Base-by-base conservation (phyloP, 2,329 filamentous ascomycete species). In the Chaetoscypha palmicola region DNA sequence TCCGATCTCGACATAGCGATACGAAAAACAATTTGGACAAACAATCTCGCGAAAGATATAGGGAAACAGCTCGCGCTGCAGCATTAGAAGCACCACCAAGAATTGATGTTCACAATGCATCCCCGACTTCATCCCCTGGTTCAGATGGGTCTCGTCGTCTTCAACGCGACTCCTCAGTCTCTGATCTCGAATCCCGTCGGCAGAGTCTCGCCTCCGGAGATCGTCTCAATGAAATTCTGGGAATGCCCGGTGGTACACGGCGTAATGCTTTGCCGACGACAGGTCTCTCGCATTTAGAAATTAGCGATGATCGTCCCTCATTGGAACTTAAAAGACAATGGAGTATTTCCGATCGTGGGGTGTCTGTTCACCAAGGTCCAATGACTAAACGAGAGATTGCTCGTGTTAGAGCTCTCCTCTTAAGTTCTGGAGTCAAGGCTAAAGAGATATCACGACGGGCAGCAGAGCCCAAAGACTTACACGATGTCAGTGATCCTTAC, bases 351-450 rank as follows among this genome's bases (percentile, higher is more conserved):
- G 68, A 73, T 41, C 66, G 66, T 40, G 62, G 56, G 22, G 54
- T 60, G 3, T 59, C 64, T 3, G 59, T 62, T 4, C 64, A 66
- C 14, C 66, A 62, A 34, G 58, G 59, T n/a, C 62, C 61, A 45
- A 60, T 85, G 22, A 80, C 73, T 8, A 79, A 75, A 55, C 77
- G 77, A n/a, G 91, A 96, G 55, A 75, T 94, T 41, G 84, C 85
- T 12, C 81, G 88, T n/a, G 73, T 90, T 2, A 76, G 80, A 45
- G 77, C 87, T 1, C 71, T 94, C 7, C 76, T 95, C 31, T 70
- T 94, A 17, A 85, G 82, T 50, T 87, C 88, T 0, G 90, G 89
- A n/a, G 81, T 96, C 58, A 94, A 94, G 66, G 90, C 91, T 0
- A 81, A 81, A 57, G 86, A 92, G 58, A 86, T 96, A 43, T 72